These are phyloP conservation scores for Epichloe typhina DNA, from an alignment of 2,329 filamentous ascomycete genomes.

Conservation along the genomic window DNA sequence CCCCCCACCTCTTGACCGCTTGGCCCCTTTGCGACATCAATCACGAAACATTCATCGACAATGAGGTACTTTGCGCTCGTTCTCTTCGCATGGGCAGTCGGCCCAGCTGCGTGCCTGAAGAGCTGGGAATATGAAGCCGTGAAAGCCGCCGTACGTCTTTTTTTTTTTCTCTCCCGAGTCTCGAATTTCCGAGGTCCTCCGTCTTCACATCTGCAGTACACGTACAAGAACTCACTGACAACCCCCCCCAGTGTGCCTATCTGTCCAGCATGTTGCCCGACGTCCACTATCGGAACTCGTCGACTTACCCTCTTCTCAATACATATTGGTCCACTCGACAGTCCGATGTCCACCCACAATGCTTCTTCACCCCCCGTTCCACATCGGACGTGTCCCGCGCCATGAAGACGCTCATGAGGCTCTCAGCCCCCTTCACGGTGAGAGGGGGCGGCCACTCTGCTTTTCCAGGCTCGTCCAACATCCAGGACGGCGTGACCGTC, in stretches of 20 bases:
- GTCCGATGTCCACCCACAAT: conserved; percentile 8
- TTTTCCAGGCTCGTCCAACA: conserved; percentile 16
- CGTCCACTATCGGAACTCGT: neutral
- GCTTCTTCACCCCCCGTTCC: conserved; percentile 14
- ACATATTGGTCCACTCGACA: conserved; percentile 15
- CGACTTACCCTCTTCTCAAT: neutral
- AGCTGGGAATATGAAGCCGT: too few species aligned
- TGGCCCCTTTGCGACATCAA: too few species aligned
- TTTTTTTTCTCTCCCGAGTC: too few species aligned
- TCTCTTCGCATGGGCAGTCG: too few species aligned
- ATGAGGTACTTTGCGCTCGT: too few species aligned
- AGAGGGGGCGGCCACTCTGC: conserved; percentile 21
- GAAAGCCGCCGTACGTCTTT: too few species aligned
- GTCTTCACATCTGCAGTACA: too few species aligned
- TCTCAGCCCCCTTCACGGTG: conserved; percentile 18
- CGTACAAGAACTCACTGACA: too few species aligned
- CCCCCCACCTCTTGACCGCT: too few species aligned
- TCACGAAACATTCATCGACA: too few species aligned
- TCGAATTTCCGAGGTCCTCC: too few species aligned
- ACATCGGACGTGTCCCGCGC: conserved; percentile 15
- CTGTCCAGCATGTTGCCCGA: neutral
- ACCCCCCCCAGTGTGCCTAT: conserved; percentile 5
- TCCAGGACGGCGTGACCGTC: conserved; percentile 16
- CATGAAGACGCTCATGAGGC: conserved; percentile 13
- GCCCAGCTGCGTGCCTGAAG: too few species aligned